These are phyloP conservation scores for Curvularia verruculosa DNA, from an alignment of 2,329 filamentous ascomycete genomes.

Conservation along the genomic window DNA sequence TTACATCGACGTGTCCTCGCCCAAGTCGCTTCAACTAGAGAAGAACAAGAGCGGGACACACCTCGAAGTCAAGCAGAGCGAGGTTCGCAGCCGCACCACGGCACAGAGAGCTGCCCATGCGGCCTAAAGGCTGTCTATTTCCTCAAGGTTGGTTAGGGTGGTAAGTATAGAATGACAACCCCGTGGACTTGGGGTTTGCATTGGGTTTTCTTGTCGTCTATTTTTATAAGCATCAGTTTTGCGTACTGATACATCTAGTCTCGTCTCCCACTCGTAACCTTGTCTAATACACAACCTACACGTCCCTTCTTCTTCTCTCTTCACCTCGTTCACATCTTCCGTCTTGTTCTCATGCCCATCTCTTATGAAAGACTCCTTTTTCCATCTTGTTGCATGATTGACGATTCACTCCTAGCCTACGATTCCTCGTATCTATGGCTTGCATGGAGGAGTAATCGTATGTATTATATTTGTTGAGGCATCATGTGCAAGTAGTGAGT, in stretches of 20 bases:
- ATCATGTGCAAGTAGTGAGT: neutral
- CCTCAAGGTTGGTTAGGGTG: neutral
- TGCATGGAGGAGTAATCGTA: neutral
- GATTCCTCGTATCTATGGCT: neutral
- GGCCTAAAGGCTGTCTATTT: neutral
- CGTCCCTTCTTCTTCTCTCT: neutral
- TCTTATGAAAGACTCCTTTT: too few species aligned
- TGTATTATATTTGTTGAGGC: neutral
- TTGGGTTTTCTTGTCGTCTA: neutral
- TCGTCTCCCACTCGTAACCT: neutral
- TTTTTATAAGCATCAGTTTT: neutral
- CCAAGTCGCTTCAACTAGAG: conserved; percentile 26
- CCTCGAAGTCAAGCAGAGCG: conserved; percentile 37
- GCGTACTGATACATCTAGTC: neutral
- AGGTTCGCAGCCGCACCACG: conserved; percentile 34
- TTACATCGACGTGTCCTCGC: conserved; percentile 22
- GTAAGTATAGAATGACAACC: neutral
- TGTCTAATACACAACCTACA: neutral
- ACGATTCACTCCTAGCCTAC: neutral
- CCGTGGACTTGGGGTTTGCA: neutral
- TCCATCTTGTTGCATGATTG: conserved; percentile 1
- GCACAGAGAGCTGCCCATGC: conserved; percentile 17
- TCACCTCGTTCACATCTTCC: neutral
- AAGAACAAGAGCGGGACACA: conserved; percentile 30
- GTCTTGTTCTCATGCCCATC: neutral